Evolutionary conservation across 345 rosid genomes (phyloP).

Genomic region (Laguncularia racemosa): DNA sequence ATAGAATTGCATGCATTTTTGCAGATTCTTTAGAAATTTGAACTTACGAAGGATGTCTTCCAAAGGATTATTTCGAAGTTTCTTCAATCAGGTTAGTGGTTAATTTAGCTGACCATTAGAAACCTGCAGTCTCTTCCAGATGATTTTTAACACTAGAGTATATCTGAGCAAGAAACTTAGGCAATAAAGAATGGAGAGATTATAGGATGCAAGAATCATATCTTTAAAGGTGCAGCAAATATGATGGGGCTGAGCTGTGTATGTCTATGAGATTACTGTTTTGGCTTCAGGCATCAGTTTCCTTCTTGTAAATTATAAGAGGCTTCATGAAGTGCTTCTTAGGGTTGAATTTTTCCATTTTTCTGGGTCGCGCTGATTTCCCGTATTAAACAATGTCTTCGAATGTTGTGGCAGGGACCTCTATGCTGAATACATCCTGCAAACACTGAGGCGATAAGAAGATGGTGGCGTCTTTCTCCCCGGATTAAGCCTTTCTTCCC

Average conservation of each 20-base stretch:
- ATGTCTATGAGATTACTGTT: too few relatives aligned
- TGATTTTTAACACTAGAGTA: not conserved
- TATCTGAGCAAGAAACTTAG: not conserved
- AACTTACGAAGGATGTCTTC: too few relatives aligned
- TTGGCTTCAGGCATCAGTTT: too few relatives aligned
- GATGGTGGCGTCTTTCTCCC: not conserved
- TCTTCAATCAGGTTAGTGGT: too few relatives aligned
- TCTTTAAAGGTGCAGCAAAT: too few relatives aligned
- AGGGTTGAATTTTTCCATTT: too few relatives aligned
- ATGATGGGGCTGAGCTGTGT: too few relatives aligned
- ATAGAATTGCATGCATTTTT: too few relatives aligned
- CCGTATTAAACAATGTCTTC: conserved; percentile 6
- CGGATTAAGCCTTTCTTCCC: too few relatives aligned
- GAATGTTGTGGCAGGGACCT: conserved; percentile 59
- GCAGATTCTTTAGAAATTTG: too few relatives aligned
- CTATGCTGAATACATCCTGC: conserved; percentile 75
- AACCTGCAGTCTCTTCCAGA: too few relatives aligned
- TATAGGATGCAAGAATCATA: not conserved
- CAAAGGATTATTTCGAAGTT: too few relatives aligned
- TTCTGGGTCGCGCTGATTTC: conserved; percentile 1
- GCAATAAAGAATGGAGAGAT: not conserved
- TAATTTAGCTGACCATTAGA: not conserved
- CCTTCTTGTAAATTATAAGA: not conserved
- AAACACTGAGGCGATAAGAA: conserved; percentile 62
- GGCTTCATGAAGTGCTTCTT: not conserved